Conservation (phyloP, 495 filamentous ascomycete species). For the Choiromyces venosus region DNA sequence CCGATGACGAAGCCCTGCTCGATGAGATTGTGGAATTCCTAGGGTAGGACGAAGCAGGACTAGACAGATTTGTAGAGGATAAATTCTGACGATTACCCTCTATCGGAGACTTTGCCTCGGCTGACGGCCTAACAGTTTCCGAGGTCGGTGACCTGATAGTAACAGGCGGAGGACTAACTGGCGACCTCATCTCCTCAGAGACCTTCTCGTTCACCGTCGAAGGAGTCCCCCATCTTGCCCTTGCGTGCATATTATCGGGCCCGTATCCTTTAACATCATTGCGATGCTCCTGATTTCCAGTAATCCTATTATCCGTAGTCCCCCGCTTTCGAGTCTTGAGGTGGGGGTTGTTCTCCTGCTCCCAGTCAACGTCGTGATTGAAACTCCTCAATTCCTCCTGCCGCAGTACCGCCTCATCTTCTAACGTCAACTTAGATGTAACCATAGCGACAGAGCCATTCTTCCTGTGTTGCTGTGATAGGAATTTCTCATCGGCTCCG, state of each 20-base stretch:
- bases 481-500: conserved; percentile 20
- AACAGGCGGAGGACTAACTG: neutral
- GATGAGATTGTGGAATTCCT: conserved; percentile 22
- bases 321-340: conserved; percentile 55
- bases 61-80: conserved; percentile 7
- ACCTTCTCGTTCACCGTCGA: neutral
- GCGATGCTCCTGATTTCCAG: conserved; percentile 58
- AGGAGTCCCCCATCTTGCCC: conserved; percentile 3
- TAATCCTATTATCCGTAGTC: conserved; percentile 60
- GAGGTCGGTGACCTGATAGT: neutral
- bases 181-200: neutral
- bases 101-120: neutral
- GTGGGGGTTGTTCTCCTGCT: conserved; percentile 59
- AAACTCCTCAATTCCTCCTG: conserved; percentile 65
- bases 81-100: neutral
- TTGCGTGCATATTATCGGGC: conserved; percentile 52
- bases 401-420: conserved; percentile 58
- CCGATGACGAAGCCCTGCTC: conserved; percentile 34
- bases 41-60: conserved; percentile 16
- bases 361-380: conserved; percentile 77
- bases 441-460: neutral
- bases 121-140: neutral
- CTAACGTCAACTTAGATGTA: conserved; percentile 51
- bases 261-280: conserved; percentile 75
- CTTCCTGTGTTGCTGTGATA: conserved; percentile 48